phyloP scores from a whole-genome alignment of 495 filamentous ascomycete genomes.

The Hyaloscypha hepaticicola region DNA sequence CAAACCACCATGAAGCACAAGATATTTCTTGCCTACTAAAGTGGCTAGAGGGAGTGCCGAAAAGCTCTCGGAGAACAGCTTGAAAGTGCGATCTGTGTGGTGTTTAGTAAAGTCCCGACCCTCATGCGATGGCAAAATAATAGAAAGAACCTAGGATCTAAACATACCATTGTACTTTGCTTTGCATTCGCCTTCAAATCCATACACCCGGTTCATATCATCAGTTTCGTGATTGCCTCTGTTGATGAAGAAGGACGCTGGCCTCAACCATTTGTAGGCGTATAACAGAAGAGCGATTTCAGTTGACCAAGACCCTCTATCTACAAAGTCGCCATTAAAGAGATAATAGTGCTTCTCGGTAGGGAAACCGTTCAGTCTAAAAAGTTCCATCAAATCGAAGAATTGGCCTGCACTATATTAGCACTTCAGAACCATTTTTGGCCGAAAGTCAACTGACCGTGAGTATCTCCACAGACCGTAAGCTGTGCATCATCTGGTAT shows the following conservation, averaged over 20 bases:
- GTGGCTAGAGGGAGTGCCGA: constrained; percentile 92
- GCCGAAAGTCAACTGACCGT: constrained; percentile 58
- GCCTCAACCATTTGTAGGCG: constrained; percentile 94
- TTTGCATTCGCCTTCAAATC: constrained; percentile 97
- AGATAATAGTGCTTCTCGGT: constrained; percentile 85
- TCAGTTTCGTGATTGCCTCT: constrained; percentile 99
- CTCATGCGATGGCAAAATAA: background rate
- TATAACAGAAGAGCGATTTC: constrained; percentile 94
- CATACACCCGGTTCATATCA: constrained; percentile 99
- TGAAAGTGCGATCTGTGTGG: constrained; percentile 70
- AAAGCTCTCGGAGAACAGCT: constrained; percentile 98
- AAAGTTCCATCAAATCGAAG: constrained; percentile 95
- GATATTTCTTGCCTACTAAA: constrained; percentile 85
- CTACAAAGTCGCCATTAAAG: constrained; percentile 99
- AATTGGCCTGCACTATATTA: constrained; percentile 69
- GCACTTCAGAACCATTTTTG: background rate
- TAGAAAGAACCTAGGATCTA: background rate
- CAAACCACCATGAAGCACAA: constrained; percentile 92
- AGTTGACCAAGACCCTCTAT: constrained; percentile 95
- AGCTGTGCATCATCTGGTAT: constrained; percentile 72
- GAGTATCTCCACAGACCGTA: constrained; percentile 97
- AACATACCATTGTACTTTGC: constrained; percentile 81
- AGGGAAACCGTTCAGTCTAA: constrained; percentile 85
- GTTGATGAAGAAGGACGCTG: constrained; percentile 89
- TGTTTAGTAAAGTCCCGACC: background rate